Base-by-base conservation (phyloP, 2,329 filamentous ascomycete genomes). In the Aspergillus caelatus region DNA sequence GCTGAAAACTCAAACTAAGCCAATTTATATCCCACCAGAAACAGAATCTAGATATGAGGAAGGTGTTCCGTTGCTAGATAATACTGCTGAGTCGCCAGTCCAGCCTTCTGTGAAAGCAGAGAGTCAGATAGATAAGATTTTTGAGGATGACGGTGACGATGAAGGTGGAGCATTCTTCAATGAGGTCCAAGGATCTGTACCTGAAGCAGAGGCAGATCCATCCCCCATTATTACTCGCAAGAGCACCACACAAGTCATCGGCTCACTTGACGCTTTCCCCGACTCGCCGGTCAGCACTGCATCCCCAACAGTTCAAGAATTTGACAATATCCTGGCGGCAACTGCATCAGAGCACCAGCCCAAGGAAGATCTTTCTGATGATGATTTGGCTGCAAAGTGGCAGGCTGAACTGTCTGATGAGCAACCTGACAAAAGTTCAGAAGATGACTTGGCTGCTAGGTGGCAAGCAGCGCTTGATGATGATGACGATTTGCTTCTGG, bases 401-500 rank as follows among this genome's bases (percentile, higher is more conserved):
- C 87, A 92, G 67, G 90, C 91, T 54, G 91, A 92, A 50, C 86
- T 97, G 11, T 62, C 63, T 3, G 65, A 68, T 28, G 68, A 70
- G 23, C 55, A 62, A 14, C 52, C 58, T 16, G 62, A 61, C 70
- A 92, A 82, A 16, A 90, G 91, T 56, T 62, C 69, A 3, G 78
- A 85, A 21, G 85, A 89, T 53, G 91, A 94, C 71, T 78, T 95
- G 50, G 89, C 91, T 90, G 94, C 67, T 88, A 93, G 64, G 74
- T 85, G 75, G 69, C 74, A 86, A 58, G 80, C 82, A 21, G 82
- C 81, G 54, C 82, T 88, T 16, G 72, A 75, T 55, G 88, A 89
- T 28, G 88, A 91, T 53, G 94, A 94, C 68, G 94, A 92, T 0
- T 91, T 97, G 64, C 81, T 97, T 11, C 89, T 96, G 8, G 93